These are phyloP conservation scores for Colletotrichum somersetense DNA, from an alignment of 2,329 filamentous ascomycete species.

Conservation along the genomic window DNA sequence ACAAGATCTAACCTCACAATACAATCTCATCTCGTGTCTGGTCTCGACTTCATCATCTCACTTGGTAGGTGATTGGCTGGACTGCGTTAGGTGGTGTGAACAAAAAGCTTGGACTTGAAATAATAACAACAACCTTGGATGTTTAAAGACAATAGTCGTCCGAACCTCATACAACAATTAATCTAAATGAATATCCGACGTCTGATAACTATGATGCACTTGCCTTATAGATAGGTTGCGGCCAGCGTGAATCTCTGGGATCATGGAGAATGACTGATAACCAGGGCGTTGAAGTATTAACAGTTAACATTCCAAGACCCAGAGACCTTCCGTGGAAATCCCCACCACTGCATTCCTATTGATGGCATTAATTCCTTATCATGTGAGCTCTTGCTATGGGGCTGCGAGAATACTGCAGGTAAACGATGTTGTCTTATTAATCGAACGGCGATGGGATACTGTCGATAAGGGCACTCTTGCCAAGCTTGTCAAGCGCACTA, in stretches of 20 bases:
- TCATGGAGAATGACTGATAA: not conserved
- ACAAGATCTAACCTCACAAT: not conserved
- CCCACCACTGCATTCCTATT: not conserved
- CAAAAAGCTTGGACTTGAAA: not conserved
- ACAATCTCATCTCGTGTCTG: not conserved
- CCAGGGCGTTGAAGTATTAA: not conserved
- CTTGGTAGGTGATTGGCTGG: not conserved
- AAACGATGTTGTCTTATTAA: not conserved
- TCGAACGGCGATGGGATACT: not conserved
- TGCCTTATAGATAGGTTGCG: not conserved
- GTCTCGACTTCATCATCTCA: not conserved
- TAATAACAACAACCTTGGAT: not conserved
- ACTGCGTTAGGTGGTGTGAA: not conserved
- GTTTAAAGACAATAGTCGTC: not conserved
- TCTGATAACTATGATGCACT: not conserved
- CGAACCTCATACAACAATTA: not conserved
- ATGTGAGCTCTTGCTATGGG: not conserved
- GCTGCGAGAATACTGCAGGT: not conserved
- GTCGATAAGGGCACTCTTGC: not conserved
- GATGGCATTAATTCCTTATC: not conserved
- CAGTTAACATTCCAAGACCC: not conserved
- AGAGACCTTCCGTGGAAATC: not conserved
- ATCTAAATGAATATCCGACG: fast-evolving
- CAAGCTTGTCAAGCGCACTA: not conserved
- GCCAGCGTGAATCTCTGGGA: not conserved